Conservation (phyloP, 805 yeast genomes). For the Schwanniomyces vanrijiae region DNA sequence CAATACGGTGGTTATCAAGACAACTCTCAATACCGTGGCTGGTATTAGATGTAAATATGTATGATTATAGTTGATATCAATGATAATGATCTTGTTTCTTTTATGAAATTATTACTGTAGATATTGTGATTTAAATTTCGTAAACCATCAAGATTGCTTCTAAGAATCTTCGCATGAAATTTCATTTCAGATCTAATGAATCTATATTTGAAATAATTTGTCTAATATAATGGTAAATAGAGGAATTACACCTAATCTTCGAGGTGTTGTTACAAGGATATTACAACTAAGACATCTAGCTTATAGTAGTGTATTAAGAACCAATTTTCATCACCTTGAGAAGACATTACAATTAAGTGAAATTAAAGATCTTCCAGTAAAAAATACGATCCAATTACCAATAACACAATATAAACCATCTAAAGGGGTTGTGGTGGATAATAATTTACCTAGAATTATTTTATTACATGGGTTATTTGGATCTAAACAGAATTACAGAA, state of each 20-base stretch:
- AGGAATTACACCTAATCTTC: background rate
- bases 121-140: background rate
- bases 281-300: background rate
- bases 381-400: constrained; percentile 7
- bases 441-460: constrained; percentile 32
- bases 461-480: constrained; percentile 60
- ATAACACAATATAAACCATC: constrained; percentile 10
- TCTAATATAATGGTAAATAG: background rate
- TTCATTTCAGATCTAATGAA: background rate
- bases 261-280: background rate
- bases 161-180: background rate
- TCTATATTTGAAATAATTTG: background rate
- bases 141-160: background rate
- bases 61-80: constrained; percentile 5
- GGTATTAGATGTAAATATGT: constrained; percentile 31
- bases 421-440: constrained; percentile 2
- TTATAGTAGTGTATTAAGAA: background rate
- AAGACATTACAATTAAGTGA: background rate
- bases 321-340: background rate
- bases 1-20: constrained; percentile 48
- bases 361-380: constrained; percentile 1
- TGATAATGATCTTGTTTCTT: constrained; percentile 4
- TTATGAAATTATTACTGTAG: background rate
- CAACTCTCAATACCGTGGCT: constrained; percentile 42
- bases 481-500: constrained; percentile 41